Base-by-base conservation (phyloP, 2,329 filamentous ascomycete genomes). In the Sphaerulina vaccinii region DNA sequence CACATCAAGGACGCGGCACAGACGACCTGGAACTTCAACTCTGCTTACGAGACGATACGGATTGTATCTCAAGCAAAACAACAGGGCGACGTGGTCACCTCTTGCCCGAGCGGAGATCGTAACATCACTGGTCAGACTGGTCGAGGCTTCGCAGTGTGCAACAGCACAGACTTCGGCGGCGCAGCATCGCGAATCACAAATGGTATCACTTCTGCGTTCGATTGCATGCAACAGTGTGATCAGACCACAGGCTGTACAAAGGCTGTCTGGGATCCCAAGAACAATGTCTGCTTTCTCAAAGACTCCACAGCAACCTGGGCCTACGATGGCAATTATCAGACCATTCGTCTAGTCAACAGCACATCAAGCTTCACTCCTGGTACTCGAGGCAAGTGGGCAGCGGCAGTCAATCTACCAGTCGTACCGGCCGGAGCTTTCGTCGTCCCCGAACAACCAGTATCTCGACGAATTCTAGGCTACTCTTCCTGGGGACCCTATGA, bases 381-480 rank as follows among this genome's bases (percentile, higher is more conserved):
- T 13, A 46, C 35, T 2, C 40, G 46, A 27, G 54, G 45, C 15
- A 36, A 42, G n/a, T 56, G 54, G 54, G 40, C 39, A 15, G 36
- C 45, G 13, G 18, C 54, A 8, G 39, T 55, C 18, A 37, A 39
- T 6, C 42, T 55, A 7, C 52, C 48, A 13, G 32, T 55, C 15
- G 43, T 52, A 8, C 52, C 52, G n/a, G 52, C 49, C n/a, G 52
- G 43, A 1, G 39, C 44, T 2, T 55, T 52, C 40, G 39, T 47
- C 13, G 52, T 55, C 7, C 52, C 52, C 8, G 39, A 50, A 18
- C 41, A 39, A 15, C 52, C 52, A 6, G 49, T 48, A 19, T 36
- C 52, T 3, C 33, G 29, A 11, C 32, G 52, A 16, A 21, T 52
- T n/a, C 33, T 55, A 2, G 18, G 49, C 7, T 55, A 44, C 16